Evolutionary conservation across 306 rosid genomes (phyloP).

Genomic region (Urtica urens): DNA sequence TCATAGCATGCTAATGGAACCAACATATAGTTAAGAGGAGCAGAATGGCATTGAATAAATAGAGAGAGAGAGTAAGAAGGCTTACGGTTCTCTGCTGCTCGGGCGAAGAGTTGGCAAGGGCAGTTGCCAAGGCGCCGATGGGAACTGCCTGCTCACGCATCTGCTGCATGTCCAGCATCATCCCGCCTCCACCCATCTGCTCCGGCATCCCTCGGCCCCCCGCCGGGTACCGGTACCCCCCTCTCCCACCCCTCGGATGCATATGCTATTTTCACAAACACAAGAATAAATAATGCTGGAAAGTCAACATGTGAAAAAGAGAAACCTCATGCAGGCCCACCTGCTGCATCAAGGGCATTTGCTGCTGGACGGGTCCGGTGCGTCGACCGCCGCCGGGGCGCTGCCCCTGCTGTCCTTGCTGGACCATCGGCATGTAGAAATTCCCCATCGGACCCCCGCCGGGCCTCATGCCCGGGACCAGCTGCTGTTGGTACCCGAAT

Average conservation of each 20-base stretch:
- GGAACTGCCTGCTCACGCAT: conserved; percentile 93
- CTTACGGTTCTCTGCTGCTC: conserved; percentile 97
- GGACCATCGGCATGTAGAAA: conserved; percentile 95
- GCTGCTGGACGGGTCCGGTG: conserved; percentile 65
- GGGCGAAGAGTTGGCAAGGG: conserved; percentile 84
- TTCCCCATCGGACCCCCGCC: conserved; percentile 95
- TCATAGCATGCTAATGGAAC: too few species aligned
- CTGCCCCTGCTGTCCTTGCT: conserved; percentile 91
- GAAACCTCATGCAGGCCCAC: conserved; percentile 41
- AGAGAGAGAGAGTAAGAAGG: neutral
- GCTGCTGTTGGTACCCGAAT: conserved; percentile 96
- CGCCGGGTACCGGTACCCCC: conserved; percentile 86
- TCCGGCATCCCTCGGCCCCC: conserved; percentile 74
- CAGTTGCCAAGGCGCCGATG: conserved; percentile 85
- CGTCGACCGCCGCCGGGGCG: conserved; percentile 98
- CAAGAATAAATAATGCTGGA: neutral
- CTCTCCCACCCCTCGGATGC: conserved; percentile 87
- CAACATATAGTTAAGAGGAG: too few species aligned
- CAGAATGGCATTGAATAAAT: neutral
- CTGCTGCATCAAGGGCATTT: conserved; percentile 83
- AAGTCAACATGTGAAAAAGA: neutral
- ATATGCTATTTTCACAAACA: conserved; percentile 45
- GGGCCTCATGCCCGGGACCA: conserved; percentile 98
- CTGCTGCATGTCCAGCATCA: conserved; percentile 83
- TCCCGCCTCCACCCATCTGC: conserved; percentile 93